phyloP scores from a whole-genome alignment of 108 stramenopile genomes.

The Nitzschia sp. region DNA sequence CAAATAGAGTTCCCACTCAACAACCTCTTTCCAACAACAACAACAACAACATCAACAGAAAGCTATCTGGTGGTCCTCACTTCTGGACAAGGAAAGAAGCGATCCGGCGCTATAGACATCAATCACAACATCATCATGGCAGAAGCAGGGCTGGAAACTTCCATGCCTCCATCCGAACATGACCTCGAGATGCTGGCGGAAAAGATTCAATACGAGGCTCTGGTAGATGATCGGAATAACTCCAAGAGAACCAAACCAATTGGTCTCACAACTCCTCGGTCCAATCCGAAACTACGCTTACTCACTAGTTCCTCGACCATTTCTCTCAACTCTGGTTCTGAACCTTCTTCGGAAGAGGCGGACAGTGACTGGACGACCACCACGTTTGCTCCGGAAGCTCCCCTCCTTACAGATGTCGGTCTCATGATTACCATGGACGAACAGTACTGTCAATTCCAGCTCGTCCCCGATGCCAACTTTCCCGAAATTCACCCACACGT shows the following conservation, averaged over 20 bases:
- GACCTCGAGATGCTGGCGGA: not conserved
- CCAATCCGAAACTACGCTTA: constrained; percentile 9
- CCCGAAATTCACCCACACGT: constrained; percentile 62
- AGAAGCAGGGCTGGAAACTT: not conserved
- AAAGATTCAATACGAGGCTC: not conserved
- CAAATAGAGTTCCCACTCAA: no score
- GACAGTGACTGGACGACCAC: constrained; percentile 6
- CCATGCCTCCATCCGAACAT: not conserved
- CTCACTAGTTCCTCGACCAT: constrained; percentile 7
- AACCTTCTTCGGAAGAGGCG: not conserved
- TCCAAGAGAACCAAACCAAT: not conserved
- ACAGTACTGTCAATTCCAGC: constrained; percentile 1
- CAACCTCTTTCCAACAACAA: no score
- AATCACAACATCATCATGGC: not conserved
- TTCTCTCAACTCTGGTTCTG: not conserved
- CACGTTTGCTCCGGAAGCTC: not conserved
- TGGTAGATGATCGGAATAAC: not conserved
- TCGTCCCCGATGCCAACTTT: constrained; percentile 43
- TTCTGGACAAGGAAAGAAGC: no score
- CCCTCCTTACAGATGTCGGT: constrained; percentile 6
- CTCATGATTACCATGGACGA: constrained; percentile 17
- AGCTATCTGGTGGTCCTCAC: no score
- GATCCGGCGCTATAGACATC: not conserved
- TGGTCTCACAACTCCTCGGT: not conserved
- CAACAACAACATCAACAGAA: no score